phyloP scores from a whole-genome alignment of 2,329 filamentous ascomycete genomes.

The Rhynchosporium agropyri region DNA sequence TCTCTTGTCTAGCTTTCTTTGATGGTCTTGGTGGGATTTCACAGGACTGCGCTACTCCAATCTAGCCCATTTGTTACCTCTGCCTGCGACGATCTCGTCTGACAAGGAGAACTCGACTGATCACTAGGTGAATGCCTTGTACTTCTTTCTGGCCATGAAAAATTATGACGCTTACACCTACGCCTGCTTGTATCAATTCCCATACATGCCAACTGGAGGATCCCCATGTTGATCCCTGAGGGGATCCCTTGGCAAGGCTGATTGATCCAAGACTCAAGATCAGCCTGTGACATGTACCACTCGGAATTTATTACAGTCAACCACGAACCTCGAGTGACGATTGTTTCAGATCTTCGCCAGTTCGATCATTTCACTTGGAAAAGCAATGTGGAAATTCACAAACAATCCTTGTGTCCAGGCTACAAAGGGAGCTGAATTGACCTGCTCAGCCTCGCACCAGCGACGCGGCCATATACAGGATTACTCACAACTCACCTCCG shows the following conservation, averaged over 20 bases:
- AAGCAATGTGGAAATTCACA: not conserved
- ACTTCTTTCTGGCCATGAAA: too few species aligned
- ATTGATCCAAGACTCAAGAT: constrained; percentile 6
- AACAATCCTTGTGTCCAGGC: constrained; percentile 2
- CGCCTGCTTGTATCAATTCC: not conserved
- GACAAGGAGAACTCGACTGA: too few species aligned
- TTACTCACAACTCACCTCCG: not conserved
- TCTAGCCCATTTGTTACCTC: too few species aligned
- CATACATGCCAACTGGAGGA: not conserved
- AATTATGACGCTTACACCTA: too few species aligned
- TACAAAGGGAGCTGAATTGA: constrained; percentile 1
- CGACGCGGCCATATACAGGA: constrained; percentile 13
- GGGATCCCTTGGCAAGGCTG: constrained; percentile 11
- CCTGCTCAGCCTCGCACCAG: constrained; percentile 25
- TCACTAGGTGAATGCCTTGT: too few species aligned
- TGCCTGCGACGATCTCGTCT: too few species aligned
- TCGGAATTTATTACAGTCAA: not conserved
- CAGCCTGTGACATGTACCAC: constrained; percentile 4
- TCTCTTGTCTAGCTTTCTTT: too few species aligned
- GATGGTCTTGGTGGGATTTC: too few species aligned
- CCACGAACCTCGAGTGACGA: not conserved
- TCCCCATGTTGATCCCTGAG: not conserved
- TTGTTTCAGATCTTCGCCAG: not conserved
- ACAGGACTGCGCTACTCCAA: too few species aligned
- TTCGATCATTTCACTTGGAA: not conserved